Base-by-base conservation (phyloP, 2,329 filamentous ascomycete species). In the Sporothrix luriei region DNA sequence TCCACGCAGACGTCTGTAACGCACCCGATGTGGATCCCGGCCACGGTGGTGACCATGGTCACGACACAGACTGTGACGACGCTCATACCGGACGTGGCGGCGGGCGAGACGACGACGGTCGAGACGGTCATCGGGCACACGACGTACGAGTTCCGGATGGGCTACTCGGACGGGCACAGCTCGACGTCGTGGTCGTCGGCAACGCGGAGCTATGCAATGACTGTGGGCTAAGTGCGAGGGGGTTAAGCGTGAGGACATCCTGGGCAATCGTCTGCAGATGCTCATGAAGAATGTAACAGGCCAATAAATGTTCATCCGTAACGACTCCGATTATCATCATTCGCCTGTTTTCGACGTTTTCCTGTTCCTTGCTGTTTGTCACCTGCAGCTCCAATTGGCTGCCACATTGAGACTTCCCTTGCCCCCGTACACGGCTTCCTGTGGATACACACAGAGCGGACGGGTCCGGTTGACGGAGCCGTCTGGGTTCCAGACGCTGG, bases 361-460 rank as follows among this genome's bases (percentile, higher is more conserved):
- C 33, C 9, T 33, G 33, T n/a, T 59, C 54, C 2, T 2, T 26
- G n/a, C 6, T 46, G 9, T 10, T 7, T 19, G 29, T 38, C 55
- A 72, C 51, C 75, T 59, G 74, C 78, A 79, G 5, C 55, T 71
- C 74, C 78, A 81, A 62, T 73, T 77, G 33, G 72, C 72, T 7
- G 76, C 71, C 48, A 72, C 33, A 52, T 75, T 75, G 46, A 72
- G 69, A 72, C 80, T 78, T 2, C 77, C 78, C 3, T 38, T 59
- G 9, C 76, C 75, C 9, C 72, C 70, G 69, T 78, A 81, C 74
- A 21, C 77, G 73, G 76, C 71, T 57, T 75, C 73, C 68, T 74
- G 73, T 10, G 76, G 75, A 62, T 72, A 78, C 52, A 76, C 76
- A 74, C 83, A 85, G 57, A 84, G 75, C 29, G 77, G 78, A 59